Evolutionary conservation across 257 asterid genomes (phyloP), one percentile per base, ranked within the genome.

Genomic region (Henckelia pumila): DNA sequence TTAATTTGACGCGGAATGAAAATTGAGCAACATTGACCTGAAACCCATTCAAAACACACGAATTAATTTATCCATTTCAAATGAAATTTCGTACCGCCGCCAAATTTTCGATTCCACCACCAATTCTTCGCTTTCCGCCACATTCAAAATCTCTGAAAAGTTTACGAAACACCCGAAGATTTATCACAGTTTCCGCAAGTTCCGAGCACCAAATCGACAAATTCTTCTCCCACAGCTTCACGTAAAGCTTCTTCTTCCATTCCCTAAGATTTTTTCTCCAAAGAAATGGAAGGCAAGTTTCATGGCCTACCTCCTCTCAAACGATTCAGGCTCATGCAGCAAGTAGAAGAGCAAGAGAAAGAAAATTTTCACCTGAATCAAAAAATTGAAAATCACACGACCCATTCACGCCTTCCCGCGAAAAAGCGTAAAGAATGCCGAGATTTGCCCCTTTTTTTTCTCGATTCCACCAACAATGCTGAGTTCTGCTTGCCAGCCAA

Each of bases 401-500:
- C 79, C 37, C 64, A 77, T 0, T 53, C 69, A 50, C 22, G 75
- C 65, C 90, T 89, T 47, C 96, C 96, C 0, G 95, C 96, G 8
- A 89, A 92, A 72, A 92, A 92, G 64, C 91, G 96, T 5, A 84
- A 82, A 64, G 75, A 63, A 24, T 35, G 73, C 71, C 79, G 75
- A 1, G 74, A 77, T 66, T 77, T 77, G n/a, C 72, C 79, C 14
- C 73, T 78, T 2, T 58, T 56, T 0, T 74, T 81, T 9, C 76
- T 80, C 30, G 2, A 10, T 44, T 21, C 78, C 64, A 13, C 76
- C 58, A 7, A 72, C 66, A 3, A 22, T 30, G 16, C 76, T 32
- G 20, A 75, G 16, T 73, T 30, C 73, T 85, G 84, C 56, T 73
- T 92, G 53, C 98, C 98, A 5, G 98, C 96, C 55, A 92, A 92